A percentile compares a stretch with the other conserved stretches of the same genome.
These are phyloP conservation scores for Ogataea hybrid DNA, from an alignment of 1,139 yeast genomes.

Conservation along the genomic window DNA sequence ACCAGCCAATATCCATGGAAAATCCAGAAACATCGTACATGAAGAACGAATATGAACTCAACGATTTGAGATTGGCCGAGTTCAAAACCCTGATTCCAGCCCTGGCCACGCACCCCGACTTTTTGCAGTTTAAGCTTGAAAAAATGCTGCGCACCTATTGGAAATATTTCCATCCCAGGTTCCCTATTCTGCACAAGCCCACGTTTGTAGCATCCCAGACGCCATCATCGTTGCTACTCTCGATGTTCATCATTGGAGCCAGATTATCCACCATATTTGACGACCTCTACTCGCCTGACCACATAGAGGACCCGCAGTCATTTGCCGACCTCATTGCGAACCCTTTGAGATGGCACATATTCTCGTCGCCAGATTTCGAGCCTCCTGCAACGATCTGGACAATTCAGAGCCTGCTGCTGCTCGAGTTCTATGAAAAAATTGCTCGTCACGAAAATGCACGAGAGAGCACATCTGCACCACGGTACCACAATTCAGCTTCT, in stretches of 20 bases:
- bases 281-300: constrained; percentile 24
- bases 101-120: constrained; percentile 28
- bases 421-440: constrained; percentile 51
- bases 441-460: constrained; percentile 50
- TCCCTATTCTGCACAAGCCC: constrained; percentile 49
- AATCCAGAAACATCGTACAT: not conserved
- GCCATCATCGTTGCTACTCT: constrained; percentile 42
- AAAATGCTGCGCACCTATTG: constrained; percentile 39
- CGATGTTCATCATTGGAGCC: constrained; percentile 47
- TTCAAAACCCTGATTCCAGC: constrained; percentile 28
- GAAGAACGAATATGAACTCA: constrained; percentile 13
- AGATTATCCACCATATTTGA: constrained; percentile 31
- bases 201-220: constrained; percentile 43
- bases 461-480: constrained; percentile 56
- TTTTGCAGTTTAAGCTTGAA: constrained; percentile 29
- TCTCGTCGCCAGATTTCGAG: constrained; percentile 48
- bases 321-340: constrained; percentile 39
- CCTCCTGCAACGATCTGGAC: constrained; percentile 54
- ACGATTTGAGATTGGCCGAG: constrained; percentile 20
- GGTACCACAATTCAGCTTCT: constrained; percentile 57
- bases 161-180: constrained; percentile 50
- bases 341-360: constrained; percentile 48
- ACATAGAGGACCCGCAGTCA: constrained; percentile 23
- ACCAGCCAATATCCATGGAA: not conserved
- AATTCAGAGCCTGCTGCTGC: constrained; percentile 47